Evolutionary conservation across 2,329 filamentous ascomycete species (phyloP), one percentile per base, ranked within the genome.

Genomic region (Calonectria pteridis): DNA sequence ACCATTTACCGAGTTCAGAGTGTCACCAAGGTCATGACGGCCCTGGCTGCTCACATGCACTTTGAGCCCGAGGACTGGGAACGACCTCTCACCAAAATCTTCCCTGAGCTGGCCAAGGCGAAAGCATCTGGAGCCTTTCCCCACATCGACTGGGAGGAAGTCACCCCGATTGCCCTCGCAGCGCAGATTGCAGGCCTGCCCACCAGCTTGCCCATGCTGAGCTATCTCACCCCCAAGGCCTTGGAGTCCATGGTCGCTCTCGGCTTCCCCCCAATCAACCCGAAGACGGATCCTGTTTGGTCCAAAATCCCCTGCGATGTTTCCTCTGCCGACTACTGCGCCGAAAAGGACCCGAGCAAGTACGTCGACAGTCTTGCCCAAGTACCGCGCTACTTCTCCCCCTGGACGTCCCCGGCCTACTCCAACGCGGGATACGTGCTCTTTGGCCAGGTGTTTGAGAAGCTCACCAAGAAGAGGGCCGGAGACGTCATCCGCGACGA

Each of bases 1-100:
- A 86, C 84, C 0, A 82, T 88, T 3, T 87, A 86, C 74, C 84
- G 86, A 13, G 80, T 87, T 20, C 85, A 83, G 0, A 87, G 86
- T 62, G 67, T 85, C 33, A 86, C 85, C 1, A 88, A 88, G 72
- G 70, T 87, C 23, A 85, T 84, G 75, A 86, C 86, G 0, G 82
- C 85, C 23, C 81, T 84, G 28, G 55, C 83, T 0, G 80, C 84
- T 16, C 73, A 86, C 23, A 78, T 79, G 79, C 14, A 79, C 28
- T 35, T 76, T 14, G 63, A 65, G 10, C 40, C 55, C 23, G 18
- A 43, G 6, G 73, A 76, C 20, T 76, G 75, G 75, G 69, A 74
- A 5, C 71, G 69, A 3, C 75, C 75, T 2, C 43, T 76, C 16
- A 75, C 73, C 20, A 55, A 75, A 6, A 67, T 75, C 71, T 72